Conservation (phyloP, 441 rosid genomes). For the Kokia cookei region DNA sequence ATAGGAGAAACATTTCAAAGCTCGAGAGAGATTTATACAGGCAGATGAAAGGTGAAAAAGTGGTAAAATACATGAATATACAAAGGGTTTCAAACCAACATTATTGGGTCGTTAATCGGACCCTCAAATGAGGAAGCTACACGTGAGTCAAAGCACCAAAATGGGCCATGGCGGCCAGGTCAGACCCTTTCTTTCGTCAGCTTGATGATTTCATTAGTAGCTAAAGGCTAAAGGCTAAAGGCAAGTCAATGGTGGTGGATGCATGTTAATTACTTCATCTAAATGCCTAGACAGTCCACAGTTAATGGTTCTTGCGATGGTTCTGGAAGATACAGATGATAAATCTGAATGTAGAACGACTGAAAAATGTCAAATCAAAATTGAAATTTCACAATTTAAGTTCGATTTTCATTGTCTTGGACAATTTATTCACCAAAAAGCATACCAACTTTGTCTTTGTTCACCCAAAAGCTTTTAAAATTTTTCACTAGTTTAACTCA, state of each 20-base stretch:
- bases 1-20: neutral
- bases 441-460: neutral
- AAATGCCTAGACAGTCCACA: neutral
- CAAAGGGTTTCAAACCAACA: neutral
- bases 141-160: slow-evolving; percentile 50
- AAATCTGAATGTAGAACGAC: neutral
- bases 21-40: neutral
- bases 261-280: neutral
- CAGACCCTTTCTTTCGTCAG: slow-evolving; percentile 18
- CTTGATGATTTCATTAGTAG: slow-evolving; percentile 13
- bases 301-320: neutral
- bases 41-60: slow-evolving; percentile 4
- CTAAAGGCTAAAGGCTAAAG: neutral
- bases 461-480: too few species aligned
- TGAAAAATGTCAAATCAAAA: slow-evolving; percentile 1
- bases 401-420: neutral
- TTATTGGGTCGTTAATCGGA: slow-evolving; percentile 29
- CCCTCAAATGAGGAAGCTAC: slow-evolving; percentile 16
- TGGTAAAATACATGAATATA: slow-evolving; percentile 23
- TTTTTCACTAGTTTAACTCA: too few species aligned
- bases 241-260: neutral
- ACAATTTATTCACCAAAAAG: neutral
- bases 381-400: neutral
- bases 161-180: slow-evolving; percentile 49
- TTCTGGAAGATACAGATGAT: neutral